Base-by-base conservation (phyloP, 2,329 filamentous ascomycete genomes). In the Fusarium chaquense region DNA sequence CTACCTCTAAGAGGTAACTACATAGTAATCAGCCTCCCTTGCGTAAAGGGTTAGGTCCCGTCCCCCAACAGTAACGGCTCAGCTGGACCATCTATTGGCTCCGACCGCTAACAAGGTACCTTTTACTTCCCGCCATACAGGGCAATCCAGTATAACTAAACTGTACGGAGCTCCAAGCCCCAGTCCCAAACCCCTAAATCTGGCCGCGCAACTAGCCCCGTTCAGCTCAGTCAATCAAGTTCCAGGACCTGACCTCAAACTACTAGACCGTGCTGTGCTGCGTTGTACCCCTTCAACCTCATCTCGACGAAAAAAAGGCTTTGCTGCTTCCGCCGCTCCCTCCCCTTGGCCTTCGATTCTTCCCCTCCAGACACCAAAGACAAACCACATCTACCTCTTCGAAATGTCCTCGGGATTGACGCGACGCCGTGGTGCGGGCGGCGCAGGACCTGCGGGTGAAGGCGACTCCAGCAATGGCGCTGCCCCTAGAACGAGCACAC, bases 391-490 rank as follows among this genome's bases (percentile, higher is more conserved):
- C 46, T 52, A 49, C 30, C 46, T 52, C 55, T 46, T 64, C 69
- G 67, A 71, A 70, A 73, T 73, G 67, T 77, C 75, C 65, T 87
- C 86, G 65, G 87, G 87, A 73, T 81, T 90, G 78, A 90, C 87
- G 65, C 81, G 87, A 79, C 87, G 87, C 87, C 85, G 92, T 85
- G 86, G 93, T 87, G 86, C 88, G 87, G 86, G 92, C 85, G 83
- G 82, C 86, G 87, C 89, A 83, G 90, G 87, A 69, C 70, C 63
- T 68, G 69, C 73, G 44, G 84, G 83, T 51, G 86, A 87, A 61
- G 87, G 85, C 79, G 89, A 91, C 68, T 86, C 88, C 77, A 82
- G 80, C 78, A 82, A 81, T 69, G 80, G 80, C 43, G 76, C 90
- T 67, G 63, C 58, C 60, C 85, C 89, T 84, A 83, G 86, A 75